Evolutionary conservation across 2,329 filamentous ascomycete genomes (phyloP), one percentile per base, ranked within the genome.

Genomic region (Gaeumannomyces sp.): DNA sequence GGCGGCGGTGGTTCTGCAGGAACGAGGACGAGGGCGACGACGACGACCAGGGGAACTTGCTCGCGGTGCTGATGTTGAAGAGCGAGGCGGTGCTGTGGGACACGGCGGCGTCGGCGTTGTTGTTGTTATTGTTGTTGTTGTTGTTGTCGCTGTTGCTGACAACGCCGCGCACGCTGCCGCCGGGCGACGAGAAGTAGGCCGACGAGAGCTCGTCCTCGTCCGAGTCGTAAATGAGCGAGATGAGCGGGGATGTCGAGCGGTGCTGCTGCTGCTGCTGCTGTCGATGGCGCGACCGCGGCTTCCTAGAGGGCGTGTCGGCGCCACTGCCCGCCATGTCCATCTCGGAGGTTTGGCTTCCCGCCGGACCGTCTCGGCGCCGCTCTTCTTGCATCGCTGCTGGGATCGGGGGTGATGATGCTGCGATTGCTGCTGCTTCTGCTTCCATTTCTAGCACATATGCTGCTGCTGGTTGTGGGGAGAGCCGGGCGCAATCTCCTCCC

Each of bases 211-310:
- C 77, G 63, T 79, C 78, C 59, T 75, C 73, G 25, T 74, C 72
- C 69, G 28, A 73, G 68, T 77, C 75, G 8, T 78, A 75, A 14
- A 80, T 69, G 65, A 82, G 75, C 29, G 80, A 81, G 59, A 80
- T 72, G 62, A 82, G 27, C 29, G 62, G 45, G 11, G 19, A 31
- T 14, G 45, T 33, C 31, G 57, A 64, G 27, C 22, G 22, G 33
- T 45, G 33, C 57, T 50, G n/a, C 56, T 60, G 33, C 57, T 60
- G 25, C 31, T 25, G 28, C 14, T 1, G 45, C 28, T 31, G 16
- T 19, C 45, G 27, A 11, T 25, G 61, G 13, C 31, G 45, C 45
- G 45, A 62, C 16, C 58, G 27, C 28, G 13, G 45, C 5, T 53
- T 62, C 19, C 38, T 56, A 28, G 22, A n/a, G 7, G 16, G 25